Conservation (phyloP, 108 stramenopile genomes). For the Nitzschia sp. region DNA sequence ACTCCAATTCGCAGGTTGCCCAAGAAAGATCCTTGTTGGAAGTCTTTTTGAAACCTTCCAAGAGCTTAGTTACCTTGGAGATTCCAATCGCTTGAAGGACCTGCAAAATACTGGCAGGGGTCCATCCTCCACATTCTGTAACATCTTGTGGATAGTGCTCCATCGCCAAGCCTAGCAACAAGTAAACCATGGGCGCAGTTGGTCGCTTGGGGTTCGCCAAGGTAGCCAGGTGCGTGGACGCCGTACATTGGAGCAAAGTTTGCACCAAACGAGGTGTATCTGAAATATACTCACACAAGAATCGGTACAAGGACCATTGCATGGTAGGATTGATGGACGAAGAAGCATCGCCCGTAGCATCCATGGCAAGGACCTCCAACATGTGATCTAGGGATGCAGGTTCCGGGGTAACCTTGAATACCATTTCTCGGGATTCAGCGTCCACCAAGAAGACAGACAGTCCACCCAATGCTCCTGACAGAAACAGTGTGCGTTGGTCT, state of each 20-base stretch:
- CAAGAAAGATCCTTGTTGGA: conserved; percentile 29
- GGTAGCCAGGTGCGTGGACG: conserved; percentile 25
- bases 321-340: not conserved
- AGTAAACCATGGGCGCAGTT: conserved; percentile 34
- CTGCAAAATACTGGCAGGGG: conserved; percentile 37
- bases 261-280: conserved; percentile 62
- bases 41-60: conserved; percentile 37
- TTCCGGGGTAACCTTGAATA: conserved; percentile 42
- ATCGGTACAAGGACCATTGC: conserved; percentile 37
- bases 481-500: conserved; percentile 20
- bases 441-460: conserved; percentile 59
- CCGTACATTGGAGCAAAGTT: conserved; percentile 39
- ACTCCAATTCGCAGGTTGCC: conserved; percentile 46
- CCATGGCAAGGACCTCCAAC: conserved; percentile 23
- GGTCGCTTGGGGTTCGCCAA: conserved; percentile 16
- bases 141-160: conserved; percentile 49
- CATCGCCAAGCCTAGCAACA: conserved; percentile 70
- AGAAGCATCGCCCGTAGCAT: conserved; percentile 3
- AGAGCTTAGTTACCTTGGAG: conserved; percentile 28
- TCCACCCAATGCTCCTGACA: conserved; percentile 60
- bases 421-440: conserved; percentile 63
- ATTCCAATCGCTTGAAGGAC: conserved; percentile 34
- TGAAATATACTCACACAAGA: conserved; percentile 61
- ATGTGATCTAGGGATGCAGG: conserved; percentile 23
- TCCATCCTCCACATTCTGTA: conserved; percentile 52